Percentiles rank a stretch among this genome's conserved stretches.
Conservation (phyloP, 2,329 filamentous ascomycete genomes). For the Cladosporium sp. region DNA sequence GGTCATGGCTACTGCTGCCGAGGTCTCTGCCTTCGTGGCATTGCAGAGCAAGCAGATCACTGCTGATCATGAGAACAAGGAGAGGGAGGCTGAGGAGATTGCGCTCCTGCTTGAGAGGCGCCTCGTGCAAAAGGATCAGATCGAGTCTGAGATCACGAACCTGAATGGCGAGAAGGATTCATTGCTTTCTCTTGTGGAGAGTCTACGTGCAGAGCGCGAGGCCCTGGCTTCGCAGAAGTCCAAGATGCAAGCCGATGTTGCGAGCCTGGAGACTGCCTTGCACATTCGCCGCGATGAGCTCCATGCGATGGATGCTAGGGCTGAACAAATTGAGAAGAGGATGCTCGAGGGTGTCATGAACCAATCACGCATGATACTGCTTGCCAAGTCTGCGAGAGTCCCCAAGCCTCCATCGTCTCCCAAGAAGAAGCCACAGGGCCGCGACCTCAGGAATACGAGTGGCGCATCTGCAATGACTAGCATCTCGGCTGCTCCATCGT, state of each 20-base stretch:
- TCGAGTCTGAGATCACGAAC: slow-evolving; percentile 48
- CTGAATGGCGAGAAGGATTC: slow-evolving; percentile 50
- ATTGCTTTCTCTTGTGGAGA: slow-evolving; percentile 54
- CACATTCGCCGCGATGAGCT: slow-evolving; percentile 88
- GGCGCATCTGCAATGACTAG: slow-evolving; percentile 41
- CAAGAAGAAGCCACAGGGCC: slow-evolving; percentile 42
- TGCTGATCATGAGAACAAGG: slow-evolving; percentile 75
- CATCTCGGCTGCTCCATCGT: slow-evolving; percentile 34
- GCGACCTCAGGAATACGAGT: slow-evolving; percentile 43
- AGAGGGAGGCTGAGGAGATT: slow-evolving; percentile 77
- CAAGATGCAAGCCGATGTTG: slow-evolving; percentile 79
- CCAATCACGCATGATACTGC: slow-evolving; percentile 86
- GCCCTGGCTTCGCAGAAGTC: slow-evolving; percentile 75
- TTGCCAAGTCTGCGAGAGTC: slow-evolving; percentile 56
- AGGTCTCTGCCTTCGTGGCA: slow-evolving; percentile 79
- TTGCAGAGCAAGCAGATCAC: slow-evolving; percentile 72
- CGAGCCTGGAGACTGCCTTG: slow-evolving; percentile 86
- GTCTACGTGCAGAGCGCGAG: slow-evolving; percentile 69
- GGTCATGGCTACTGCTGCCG: slow-evolving; percentile 78
- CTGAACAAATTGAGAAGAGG: slow-evolving; percentile 83
- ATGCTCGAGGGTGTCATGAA: slow-evolving; percentile 96
- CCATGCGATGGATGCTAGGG: slow-evolving; percentile 83
- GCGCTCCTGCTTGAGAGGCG: slow-evolving; percentile 78
- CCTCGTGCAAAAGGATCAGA: slow-evolving; percentile 63
- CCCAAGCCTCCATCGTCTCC: slow-evolving; percentile 40